Conservation (phyloP, 1,284 basidiomycete genomes). For the Tranzscheliella williamsii region DNA sequence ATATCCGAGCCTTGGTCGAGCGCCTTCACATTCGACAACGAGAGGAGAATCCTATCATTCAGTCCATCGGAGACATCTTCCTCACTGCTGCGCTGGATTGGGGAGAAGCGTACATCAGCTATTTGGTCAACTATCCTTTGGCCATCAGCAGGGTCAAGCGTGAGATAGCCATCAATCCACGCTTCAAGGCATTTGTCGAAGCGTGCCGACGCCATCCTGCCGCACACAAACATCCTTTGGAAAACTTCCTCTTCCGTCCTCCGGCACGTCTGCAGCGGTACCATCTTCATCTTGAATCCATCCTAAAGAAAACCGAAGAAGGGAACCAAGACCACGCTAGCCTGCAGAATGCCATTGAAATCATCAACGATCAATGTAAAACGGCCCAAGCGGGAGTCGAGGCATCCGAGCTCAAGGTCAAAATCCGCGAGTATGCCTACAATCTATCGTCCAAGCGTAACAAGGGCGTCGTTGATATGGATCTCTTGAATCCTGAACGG, state of each 20-base stretch:
- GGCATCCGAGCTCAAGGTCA: constrained; percentile 51
- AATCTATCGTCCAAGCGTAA: constrained; percentile 48
- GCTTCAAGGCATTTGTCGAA: constrained; percentile 85
- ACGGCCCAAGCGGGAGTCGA: constrained; percentile 53
- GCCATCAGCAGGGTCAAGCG: constrained; percentile 85
- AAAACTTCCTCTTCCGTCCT: constrained; percentile 82
- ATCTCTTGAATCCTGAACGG: constrained; percentile 49
- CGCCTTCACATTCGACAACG: constrained; percentile 83
- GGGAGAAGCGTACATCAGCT: constrained; percentile 79
- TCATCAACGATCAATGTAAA: constrained; percentile 58
- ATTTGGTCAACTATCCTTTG: constrained; percentile 80
- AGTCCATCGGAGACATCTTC: constrained; percentile 86
- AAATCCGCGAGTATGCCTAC: constrained; percentile 51
- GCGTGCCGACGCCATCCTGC: constrained; percentile 73
- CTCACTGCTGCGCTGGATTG: constrained; percentile 86
- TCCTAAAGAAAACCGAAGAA: constrained; percentile 65
- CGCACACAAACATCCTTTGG: constrained; percentile 78
- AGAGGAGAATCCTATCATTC: constrained; percentile 81
- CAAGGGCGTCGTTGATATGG: constrained; percentile 47
- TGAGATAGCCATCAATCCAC: constrained; percentile 77
- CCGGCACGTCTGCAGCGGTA: constrained; percentile 88
- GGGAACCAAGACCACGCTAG: constrained; percentile 44
- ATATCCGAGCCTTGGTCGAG: constrained; percentile 79
- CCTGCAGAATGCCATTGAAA: constrained; percentile 46
- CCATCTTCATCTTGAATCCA: constrained; percentile 81